Evolutionary conservation across 2,329 filamentous ascomycete species (phyloP).

Genomic region (Paraconiothyrium sp.): DNA sequence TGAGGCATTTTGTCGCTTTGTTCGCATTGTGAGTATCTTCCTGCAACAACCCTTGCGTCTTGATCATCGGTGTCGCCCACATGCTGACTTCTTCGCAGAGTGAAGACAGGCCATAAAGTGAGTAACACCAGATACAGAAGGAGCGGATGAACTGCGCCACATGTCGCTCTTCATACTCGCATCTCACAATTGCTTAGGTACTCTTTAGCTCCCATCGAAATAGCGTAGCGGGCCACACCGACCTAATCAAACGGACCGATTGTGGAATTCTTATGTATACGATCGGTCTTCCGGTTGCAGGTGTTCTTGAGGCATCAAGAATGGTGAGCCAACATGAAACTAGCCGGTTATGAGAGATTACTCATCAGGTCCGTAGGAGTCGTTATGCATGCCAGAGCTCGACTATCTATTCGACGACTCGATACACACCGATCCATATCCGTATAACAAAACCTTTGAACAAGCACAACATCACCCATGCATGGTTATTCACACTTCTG

Average conservation of each 20-base stretch:
- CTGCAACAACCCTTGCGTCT: background rate
- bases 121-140: background rate
- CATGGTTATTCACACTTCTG: conserved; percentile 50
- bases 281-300: conserved; percentile 32
- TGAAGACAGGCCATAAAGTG: conserved; percentile 56
- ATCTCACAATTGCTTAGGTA: conserved; percentile 24
- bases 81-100: conserved; percentile 22
- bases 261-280: conserved; percentile 40
- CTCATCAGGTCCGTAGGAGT: conserved; percentile 19
- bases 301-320: conserved; percentile 33
- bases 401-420: conserved; percentile 32
- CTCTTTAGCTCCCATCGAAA: conserved; percentile 41
- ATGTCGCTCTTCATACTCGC: conserved; percentile 1
- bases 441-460: conserved; percentile 38
- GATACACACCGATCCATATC: conserved; percentile 25
- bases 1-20: conserved; percentile 51
- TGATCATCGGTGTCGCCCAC: background rate
- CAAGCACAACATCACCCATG: conserved; percentile 44
- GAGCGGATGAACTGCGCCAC: background rate
- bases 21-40: conserved; percentile 45
- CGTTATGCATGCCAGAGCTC: conserved; percentile 37
- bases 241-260: conserved; percentile 36
- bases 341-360: too few relatives aligned
- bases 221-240: conserved; percentile 35
- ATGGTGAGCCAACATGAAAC: conserved; percentile 18